A percentile compares a stretch with the other conserved stretches of the same genome.
phyloP scores from a whole-genome alignment of 768 basidiomycete species.

The Lepiota venenata region DNA sequence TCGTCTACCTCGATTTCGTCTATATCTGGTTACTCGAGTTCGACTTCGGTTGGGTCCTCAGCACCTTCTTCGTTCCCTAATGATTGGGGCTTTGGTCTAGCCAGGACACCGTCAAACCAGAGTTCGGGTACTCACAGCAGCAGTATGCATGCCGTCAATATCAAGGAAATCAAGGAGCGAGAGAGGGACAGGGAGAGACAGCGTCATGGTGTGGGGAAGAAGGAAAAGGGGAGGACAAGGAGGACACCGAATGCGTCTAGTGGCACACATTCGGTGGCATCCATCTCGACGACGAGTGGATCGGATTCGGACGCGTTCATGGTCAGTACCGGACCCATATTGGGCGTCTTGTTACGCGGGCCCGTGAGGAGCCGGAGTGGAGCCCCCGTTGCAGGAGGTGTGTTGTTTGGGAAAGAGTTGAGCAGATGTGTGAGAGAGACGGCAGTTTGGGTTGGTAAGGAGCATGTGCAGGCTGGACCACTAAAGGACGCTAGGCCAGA shows the following conservation, averaged over 20 bases:
- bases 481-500: constrained; percentile 7
- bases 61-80: constrained; percentile 37
- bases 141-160: constrained; percentile 11
- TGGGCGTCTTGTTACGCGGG: constrained; percentile 58
- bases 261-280: constrained; percentile 50
- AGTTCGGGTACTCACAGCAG: constrained; percentile 17
- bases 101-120: constrained; percentile 38
- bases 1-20: constrained; percentile 37
- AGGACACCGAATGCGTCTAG: constrained; percentile 63
- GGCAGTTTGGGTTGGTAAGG: constrained; percentile 24
- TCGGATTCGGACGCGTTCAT: constrained; percentile 49
- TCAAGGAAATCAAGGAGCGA: constrained; percentile 10
- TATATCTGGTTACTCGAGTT: constrained; percentile 5
- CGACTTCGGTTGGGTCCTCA: constrained; percentile 21
- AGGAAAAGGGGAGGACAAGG: constrained; percentile 30
- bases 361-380: constrained; percentile 36
- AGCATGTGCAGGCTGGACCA: neutral
- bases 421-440: constrained; percentile 27
- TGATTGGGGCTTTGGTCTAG: constrained; percentile 22
- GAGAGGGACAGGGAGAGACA: neutral
- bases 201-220: neutral
- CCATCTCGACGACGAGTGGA: constrained; percentile 39
- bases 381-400: constrained; percentile 35
- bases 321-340: constrained; percentile 38
- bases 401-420: constrained; percentile 69